phyloP scores from a whole-genome alignment of 2,329 filamentous ascomycete genomes.

The Aspergillus ustus region DNA sequence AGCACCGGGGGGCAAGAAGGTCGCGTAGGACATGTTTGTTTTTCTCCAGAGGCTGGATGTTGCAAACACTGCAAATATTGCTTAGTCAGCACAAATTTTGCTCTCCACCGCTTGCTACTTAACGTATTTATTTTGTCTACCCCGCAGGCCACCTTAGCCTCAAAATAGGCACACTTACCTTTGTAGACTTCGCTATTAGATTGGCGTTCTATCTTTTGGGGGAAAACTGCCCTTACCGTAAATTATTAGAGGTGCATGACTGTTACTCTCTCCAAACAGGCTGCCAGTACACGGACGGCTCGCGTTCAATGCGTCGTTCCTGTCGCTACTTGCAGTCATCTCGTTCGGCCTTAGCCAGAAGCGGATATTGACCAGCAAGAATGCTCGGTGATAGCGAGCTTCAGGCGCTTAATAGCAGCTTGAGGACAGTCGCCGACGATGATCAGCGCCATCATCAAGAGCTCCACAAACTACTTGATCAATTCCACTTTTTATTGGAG shows the following conservation, averaged over 20 bases:
- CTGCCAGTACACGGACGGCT: background rate
- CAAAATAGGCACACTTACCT: background rate
- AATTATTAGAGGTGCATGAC: background rate
- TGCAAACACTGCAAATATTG: background rate
- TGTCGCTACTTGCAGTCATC: background rate
- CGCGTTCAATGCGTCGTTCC: background rate
- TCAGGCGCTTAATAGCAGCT: slow-evolving; percentile 18
- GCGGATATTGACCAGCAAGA: background rate
- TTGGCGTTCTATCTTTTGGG: background rate
- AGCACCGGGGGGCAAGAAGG: slow-evolving; percentile 35
- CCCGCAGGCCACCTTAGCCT: background rate
- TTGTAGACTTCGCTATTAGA: background rate
- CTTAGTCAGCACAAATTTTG: background rate
- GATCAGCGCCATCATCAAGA: slow-evolving; percentile 37
- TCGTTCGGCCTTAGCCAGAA: background rate
- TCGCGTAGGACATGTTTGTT: slow-evolving; percentile 8
- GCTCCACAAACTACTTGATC: slow-evolving; percentile 40
- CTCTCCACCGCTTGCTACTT: background rate
- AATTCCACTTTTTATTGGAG: slow-evolving; percentile 54
- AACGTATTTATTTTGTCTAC: background rate
- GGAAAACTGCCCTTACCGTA: background rate
- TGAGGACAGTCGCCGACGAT: slow-evolving; percentile 23
- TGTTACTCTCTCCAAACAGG: background rate
- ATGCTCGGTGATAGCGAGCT: slow-evolving; percentile 29
- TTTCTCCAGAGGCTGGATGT: background rate